A percentile compares a stretch with the other conserved stretches of the same genome.
These are phyloP conservation scores for Pilaira anomala DNA, from an alignment of 192 early-diverging fungal species.

Conservation along the genomic window DNA sequence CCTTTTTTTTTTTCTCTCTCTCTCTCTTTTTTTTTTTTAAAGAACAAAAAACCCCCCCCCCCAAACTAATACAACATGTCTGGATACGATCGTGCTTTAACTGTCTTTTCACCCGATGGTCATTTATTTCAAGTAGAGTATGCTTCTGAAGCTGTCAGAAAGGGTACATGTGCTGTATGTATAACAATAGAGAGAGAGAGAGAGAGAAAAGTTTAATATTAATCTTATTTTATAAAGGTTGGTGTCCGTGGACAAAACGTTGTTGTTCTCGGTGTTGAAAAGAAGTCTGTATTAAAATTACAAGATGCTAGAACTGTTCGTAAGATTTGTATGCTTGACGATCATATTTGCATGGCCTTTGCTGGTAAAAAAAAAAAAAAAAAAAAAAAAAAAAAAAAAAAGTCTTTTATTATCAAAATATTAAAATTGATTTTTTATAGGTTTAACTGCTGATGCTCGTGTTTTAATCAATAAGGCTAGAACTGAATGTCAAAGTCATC, in stretches of 20 bases:
- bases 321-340: conserved; percentile 95
- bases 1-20: background rate
- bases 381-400: too few species aligned
- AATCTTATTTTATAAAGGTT: conserved; percentile 59
- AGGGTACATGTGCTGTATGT: conserved; percentile 94
- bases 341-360: conserved; percentile 95
- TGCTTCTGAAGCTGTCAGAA: conserved; percentile 94
- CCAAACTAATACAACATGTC: conserved; percentile 34
- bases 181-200: too few species aligned
- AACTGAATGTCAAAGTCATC: conserved; percentile 96
- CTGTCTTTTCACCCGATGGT: conserved; percentile 98
- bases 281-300: conserved; percentile 91
- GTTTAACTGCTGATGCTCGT: conserved; percentile 93
- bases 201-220: too few species aligned
- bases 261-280: conserved; percentile 95
- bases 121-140: conserved; percentile 99
- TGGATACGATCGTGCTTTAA: conserved; percentile 80
- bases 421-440: too few species aligned
- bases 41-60: too few species aligned
- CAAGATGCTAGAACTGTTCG: conserved; percentile 96
- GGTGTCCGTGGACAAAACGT: conserved; percentile 89
- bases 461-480: conserved; percentile 96
- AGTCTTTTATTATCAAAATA: background rate
- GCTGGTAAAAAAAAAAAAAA: conserved; percentile 62
- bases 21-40: background rate